Evolutionary conservation across 495 filamentous ascomycete genomes (phyloP).

Genomic region (Hapsidospora chrysogenum): DNA sequence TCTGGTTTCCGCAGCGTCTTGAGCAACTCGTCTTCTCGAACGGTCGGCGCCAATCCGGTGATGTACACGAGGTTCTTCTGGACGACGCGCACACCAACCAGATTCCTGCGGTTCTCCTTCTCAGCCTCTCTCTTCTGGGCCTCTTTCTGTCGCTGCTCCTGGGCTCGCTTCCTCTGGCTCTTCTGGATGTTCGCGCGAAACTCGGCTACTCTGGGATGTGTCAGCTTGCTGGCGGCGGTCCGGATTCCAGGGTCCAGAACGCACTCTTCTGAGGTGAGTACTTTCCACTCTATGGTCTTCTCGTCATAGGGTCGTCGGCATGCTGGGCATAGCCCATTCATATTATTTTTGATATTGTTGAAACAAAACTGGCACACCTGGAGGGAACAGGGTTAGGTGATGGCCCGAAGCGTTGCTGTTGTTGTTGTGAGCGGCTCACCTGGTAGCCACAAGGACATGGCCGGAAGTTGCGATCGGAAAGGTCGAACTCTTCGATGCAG

Average conservation of each 20-base stretch:
- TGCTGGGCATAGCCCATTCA: constrained; percentile 91
- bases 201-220: constrained; percentile 26
- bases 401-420: no score
- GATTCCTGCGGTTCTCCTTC: constrained; percentile 81
- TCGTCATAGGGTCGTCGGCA: constrained; percentile 92
- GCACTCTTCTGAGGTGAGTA: constrained; percentile 85
- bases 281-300: constrained; percentile 89
- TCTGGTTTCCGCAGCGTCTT: constrained; percentile 71
- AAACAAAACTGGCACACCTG: constrained; percentile 99
- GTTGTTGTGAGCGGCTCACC: constrained; percentile 34
- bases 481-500: constrained; percentile 97
- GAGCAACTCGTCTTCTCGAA: constrained; percentile 78
- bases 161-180: constrained; percentile 76
- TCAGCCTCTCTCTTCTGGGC: constrained; percentile 91
- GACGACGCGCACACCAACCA: constrained; percentile 85
- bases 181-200: constrained; percentile 79
- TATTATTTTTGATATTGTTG: constrained; percentile 92
- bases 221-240: constrained; percentile 10
- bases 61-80: constrained; percentile 99
- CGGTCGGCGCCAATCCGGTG: constrained; percentile 78
- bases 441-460: constrained; percentile 98
- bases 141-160: constrained; percentile 80
- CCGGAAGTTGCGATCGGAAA: constrained; percentile 90
- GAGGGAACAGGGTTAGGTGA: no score
- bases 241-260: constrained; percentile 9